Evolutionary conservation across 2,329 filamentous ascomycete species (phyloP).

Genomic region (Cercospora zeina): DNA sequence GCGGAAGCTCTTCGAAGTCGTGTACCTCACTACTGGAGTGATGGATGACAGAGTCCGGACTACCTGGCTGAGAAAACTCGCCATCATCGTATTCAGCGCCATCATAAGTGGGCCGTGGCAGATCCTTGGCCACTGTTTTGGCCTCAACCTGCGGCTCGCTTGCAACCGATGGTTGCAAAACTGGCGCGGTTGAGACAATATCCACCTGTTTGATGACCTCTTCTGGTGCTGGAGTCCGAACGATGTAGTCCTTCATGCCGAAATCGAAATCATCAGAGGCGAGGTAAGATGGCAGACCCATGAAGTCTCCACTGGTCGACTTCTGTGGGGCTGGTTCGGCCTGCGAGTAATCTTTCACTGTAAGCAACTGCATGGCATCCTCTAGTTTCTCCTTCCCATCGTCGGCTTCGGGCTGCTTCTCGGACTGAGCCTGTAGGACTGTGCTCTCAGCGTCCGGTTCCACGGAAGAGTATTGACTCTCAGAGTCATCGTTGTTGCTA

Average conservation of each 20-base stretch:
- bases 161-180: constrained; percentile 29
- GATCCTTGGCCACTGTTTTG: constrained; percentile 28
- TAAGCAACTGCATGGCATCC: constrained; percentile 41
- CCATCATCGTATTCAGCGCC: constrained; percentile 27
- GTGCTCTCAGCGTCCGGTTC: constrained; percentile 41
- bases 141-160: constrained; percentile 18
- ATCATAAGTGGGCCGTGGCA: constrained; percentile 29
- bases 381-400: constrained; percentile 39
- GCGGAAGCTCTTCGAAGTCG: constrained; percentile 25
- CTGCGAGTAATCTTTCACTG: constrained; percentile 40
- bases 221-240: constrained; percentile 44
- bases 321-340: constrained; percentile 28
- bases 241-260: constrained; percentile 58
- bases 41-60: constrained; percentile 87
- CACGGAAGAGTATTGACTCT: constrained; percentile 55
- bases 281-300: constrained; percentile 42
- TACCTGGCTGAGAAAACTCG: constrained; percentile 52
- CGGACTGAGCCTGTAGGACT: constrained; percentile 28
- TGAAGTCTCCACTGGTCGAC: constrained; percentile 31
- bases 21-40: constrained; percentile 57
- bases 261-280: constrained; percentile 56
- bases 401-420: constrained; percentile 17
- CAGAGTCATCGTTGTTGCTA: constrained; percentile 53
- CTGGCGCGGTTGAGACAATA: constrained; percentile 27
- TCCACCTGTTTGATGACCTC: constrained; percentile 29